Conservation (phyloP, 1,284 basidiomycete species). For the Ceratobasidium sp. region DNA sequence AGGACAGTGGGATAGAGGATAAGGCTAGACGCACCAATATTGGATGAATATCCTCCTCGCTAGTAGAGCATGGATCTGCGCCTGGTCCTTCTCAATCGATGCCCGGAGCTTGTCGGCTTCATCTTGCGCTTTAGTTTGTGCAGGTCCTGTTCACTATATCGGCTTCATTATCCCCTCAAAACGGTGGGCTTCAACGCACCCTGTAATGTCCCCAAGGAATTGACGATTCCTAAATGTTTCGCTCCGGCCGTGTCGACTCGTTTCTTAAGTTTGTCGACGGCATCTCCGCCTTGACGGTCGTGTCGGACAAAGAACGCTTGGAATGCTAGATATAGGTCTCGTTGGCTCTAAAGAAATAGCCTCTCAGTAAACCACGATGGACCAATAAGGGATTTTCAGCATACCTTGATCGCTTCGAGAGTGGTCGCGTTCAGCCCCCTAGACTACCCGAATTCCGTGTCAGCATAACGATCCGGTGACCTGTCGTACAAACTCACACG, state of each 20-base stretch:
- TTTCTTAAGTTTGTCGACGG: slow-evolving; percentile 87
- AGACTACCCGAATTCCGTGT: not conserved
- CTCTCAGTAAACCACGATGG: not conserved
- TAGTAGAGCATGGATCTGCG: slow-evolving; percentile 76
- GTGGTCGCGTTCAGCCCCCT: slow-evolving; percentile 57
- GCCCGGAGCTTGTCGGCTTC: slow-evolving; percentile 82
- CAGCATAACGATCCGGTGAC: too few relatives aligned
- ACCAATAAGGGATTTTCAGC: slow-evolving; percentile 31
- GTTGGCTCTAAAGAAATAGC: slow-evolving; percentile 72
- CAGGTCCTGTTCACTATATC: not conserved
- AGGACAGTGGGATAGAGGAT: not conserved
- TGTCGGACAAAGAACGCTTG: slow-evolving; percentile 88
- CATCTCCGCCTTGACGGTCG: slow-evolving; percentile 84
- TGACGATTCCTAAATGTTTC: slow-evolving; percentile 54
- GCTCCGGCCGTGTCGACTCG: slow-evolving; percentile 71
- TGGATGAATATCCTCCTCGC: slow-evolving; percentile 85
- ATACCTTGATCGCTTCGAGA: slow-evolving; percentile 80
- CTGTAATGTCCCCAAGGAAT: slow-evolving; percentile 79
- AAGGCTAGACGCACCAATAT: slow-evolving; percentile 71
- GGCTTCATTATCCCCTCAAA: too few relatives aligned
- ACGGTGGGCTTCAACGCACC: too few relatives aligned
- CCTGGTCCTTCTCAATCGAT: slow-evolving; percentile 82
- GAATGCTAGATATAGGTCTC: slow-evolving; percentile 89
- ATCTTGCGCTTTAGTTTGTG: slow-evolving; percentile 59
- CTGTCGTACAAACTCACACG: slow-evolving; percentile 69